A percentile compares a stretch with the other conserved stretches of the same genome.
These are phyloP conservation scores for Wickerhamiella qilinensis DNA, from an alignment of 805 yeast species.

Conservation along the genomic window DNA sequence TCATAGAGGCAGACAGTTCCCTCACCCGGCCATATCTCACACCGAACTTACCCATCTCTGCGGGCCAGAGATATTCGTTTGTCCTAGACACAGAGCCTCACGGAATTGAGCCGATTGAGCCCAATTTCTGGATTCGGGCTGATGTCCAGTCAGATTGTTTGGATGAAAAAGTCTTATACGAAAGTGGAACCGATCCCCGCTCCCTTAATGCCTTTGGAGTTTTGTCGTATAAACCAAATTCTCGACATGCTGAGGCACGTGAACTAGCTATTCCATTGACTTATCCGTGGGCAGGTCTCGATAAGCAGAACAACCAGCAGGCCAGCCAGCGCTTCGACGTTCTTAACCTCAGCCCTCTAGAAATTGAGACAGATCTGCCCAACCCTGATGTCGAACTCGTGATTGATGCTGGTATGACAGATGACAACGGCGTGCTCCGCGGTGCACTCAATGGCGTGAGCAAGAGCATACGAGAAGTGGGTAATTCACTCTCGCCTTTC, in stretches of 20 bases:
- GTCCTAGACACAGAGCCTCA: constrained; percentile 37
- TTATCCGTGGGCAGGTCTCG: background rate
- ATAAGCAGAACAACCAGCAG: background rate
- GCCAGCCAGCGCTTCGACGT: background rate
- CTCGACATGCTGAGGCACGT: too few species aligned
- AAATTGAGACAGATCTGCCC: background rate
- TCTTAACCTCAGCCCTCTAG: background rate
- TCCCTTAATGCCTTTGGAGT: background rate
- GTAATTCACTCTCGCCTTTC: background rate
- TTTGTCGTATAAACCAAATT: background rate
- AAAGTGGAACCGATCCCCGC: background rate
- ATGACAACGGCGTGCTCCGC: background rate
- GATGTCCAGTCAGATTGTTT: background rate
- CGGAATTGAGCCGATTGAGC: background rate
- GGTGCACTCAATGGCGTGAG: constrained; percentile 1
- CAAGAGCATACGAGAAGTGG: background rate
- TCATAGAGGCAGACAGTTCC: constrained; percentile 24
- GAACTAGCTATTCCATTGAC: background rate
- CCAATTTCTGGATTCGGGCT: constrained; percentile 2
- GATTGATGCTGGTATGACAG: constrained; percentile 1
- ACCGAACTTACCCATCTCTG: constrained; percentile 27
- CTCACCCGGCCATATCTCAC: constrained; percentile 14
- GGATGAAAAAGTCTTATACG: background rate
- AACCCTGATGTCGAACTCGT: background rate
- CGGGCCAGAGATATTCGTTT: constrained; percentile 70